Percentiles rank a stretch among this genome's conserved stretches.
Evolutionary conservation across 148 eudicot species (phyloP).

Genomic region (Salicornia ramosissima): DNA sequence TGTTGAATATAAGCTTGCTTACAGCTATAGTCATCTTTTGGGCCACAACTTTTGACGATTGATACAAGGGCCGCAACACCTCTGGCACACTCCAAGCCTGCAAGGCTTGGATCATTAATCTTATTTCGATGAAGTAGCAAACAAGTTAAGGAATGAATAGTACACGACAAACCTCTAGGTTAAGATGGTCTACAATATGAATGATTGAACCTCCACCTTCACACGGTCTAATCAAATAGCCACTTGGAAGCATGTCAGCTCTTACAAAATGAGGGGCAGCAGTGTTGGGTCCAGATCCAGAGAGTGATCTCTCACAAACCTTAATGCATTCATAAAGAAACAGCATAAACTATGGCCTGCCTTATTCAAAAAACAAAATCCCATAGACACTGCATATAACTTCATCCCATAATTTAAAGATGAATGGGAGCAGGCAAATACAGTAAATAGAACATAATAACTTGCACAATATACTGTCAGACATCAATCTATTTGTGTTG

Average conservation of each 20-base stretch:
- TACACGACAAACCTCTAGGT: constrained; percentile 61
- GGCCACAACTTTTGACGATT: constrained; percentile 89
- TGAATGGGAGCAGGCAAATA: background rate
- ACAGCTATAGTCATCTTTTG: constrained; percentile 94
- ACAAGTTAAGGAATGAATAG: background rate
- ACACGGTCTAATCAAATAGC: constrained; percentile 88
- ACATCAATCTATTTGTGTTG: background rate
- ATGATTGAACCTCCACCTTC: constrained; percentile 96
- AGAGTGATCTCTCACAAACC: constrained; percentile 96
- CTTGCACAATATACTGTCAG: background rate
- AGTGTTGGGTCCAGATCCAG: constrained; percentile 82
- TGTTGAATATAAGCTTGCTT: constrained; percentile 32
- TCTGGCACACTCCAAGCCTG: constrained; percentile 98
- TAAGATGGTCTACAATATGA: constrained; percentile 89
- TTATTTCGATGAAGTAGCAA: background rate
- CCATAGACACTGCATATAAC: background rate
- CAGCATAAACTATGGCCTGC: background rate
- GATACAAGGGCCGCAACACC: constrained; percentile 86
- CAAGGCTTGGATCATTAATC: constrained; percentile 13
- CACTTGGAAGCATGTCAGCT: constrained; percentile 94
- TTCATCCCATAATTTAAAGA: background rate
- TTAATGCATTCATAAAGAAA: constrained; percentile 24
- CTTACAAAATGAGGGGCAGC: constrained; percentile 76
- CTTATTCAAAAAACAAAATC: background rate
- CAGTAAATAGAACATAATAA: background rate